A percentile compares a stretch with the other conserved stretches of the same genome.
phyloP scores from a whole-genome alignment of 164 flowering plant genomes.

The Protea cynaroides region DNA sequence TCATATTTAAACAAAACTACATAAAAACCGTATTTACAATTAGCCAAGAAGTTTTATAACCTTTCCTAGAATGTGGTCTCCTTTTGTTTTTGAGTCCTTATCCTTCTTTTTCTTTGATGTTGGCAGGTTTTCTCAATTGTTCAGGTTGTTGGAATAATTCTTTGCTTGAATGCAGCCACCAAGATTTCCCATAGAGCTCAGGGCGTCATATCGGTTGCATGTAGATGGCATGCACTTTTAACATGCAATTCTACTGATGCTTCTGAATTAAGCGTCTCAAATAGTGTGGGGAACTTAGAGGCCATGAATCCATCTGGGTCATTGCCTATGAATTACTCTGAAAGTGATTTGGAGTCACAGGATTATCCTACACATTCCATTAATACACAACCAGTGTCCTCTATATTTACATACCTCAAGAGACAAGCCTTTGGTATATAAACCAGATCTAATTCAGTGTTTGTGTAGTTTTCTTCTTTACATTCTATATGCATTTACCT shows the following conservation, averaged over 20 bases:
- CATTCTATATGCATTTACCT: too few relatives aligned
- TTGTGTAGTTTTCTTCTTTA: too few relatives aligned
- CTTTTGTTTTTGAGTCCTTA: neutral
- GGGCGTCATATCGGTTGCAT: slow-evolving; percentile 60
- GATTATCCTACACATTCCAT: slow-evolving; percentile 37
- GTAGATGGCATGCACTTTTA: slow-evolving; percentile 79
- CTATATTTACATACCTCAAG: slow-evolving; percentile 63
- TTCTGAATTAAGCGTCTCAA: slow-evolving; percentile 35
- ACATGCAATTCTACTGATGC: slow-evolving; percentile 47
- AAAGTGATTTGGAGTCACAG: slow-evolving; percentile 78
- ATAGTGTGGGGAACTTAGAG: slow-evolving; percentile 37
- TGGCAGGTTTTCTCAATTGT: slow-evolving; percentile 60
- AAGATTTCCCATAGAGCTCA: slow-evolving; percentile 88
- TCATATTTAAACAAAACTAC: too few relatives aligned
- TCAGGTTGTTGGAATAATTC: slow-evolving; percentile 68
- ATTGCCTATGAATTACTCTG: slow-evolving; percentile 35
- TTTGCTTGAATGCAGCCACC: slow-evolving; percentile 77
- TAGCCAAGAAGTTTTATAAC: too few relatives aligned
- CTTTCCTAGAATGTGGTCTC: too few relatives aligned
- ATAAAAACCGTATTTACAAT: too few relatives aligned
- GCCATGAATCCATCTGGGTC: slow-evolving; percentile 20
- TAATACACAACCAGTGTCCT: slow-evolving; percentile 44
- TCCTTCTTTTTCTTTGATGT: neutral
- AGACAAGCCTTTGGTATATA: slow-evolving; percentile 80
- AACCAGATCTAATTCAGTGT: too few relatives aligned